Evolutionary conservation across 2,329 filamentous ascomycete genomes (phyloP).

Genomic region (Didymella pomorum): DNA sequence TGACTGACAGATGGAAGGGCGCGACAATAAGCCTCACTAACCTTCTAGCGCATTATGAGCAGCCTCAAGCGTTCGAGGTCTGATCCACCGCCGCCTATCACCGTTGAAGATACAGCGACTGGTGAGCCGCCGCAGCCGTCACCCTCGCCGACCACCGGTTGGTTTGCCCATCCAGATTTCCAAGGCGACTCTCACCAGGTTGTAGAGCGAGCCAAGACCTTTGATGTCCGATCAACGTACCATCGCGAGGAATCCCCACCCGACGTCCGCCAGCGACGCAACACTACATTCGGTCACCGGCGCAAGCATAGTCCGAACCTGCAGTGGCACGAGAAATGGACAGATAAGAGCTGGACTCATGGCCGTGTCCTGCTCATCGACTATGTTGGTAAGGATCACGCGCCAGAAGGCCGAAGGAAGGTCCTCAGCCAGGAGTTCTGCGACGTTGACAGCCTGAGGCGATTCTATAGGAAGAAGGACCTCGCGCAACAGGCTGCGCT

Average conservation of each 20-base stretch:
- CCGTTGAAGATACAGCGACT: slow-evolving; percentile 45
- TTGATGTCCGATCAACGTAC: slow-evolving; percentile 23
- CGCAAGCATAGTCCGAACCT: slow-evolving; percentile 48
- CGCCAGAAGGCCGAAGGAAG: slow-evolving; percentile 51
- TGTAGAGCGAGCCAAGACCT: slow-evolving; percentile 30
- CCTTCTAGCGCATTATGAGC: slow-evolving; percentile 13
- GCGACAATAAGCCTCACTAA: not conserved
- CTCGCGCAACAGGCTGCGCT: slow-evolving; percentile 48
- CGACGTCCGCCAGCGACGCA: slow-evolving; percentile 26
- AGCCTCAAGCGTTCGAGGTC: slow-evolving; percentile 19
- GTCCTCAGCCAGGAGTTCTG: slow-evolving; percentile 60
- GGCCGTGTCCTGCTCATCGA: slow-evolving; percentile 62
- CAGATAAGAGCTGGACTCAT: slow-evolving; percentile 47
- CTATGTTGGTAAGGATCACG: slow-evolving; percentile 54
- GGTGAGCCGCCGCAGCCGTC: slow-evolving; percentile 33
- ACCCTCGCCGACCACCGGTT: slow-evolving; percentile 33
- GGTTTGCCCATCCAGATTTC: not conserved
- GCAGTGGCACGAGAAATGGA: slow-evolving; percentile 50
- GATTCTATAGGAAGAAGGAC: slow-evolving; percentile 53
- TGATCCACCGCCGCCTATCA: slow-evolving; percentile 46
- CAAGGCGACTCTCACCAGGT: not conserved
- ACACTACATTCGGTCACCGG: slow-evolving; percentile 35
- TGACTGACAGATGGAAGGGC: slow-evolving; percentile 2
- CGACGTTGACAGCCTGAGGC: slow-evolving; percentile 54
- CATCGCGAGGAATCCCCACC: slow-evolving; percentile 22